Conservation (phyloP, 169 alveolate genomes). For the Ichthyophthirius multifiliis region DNA sequence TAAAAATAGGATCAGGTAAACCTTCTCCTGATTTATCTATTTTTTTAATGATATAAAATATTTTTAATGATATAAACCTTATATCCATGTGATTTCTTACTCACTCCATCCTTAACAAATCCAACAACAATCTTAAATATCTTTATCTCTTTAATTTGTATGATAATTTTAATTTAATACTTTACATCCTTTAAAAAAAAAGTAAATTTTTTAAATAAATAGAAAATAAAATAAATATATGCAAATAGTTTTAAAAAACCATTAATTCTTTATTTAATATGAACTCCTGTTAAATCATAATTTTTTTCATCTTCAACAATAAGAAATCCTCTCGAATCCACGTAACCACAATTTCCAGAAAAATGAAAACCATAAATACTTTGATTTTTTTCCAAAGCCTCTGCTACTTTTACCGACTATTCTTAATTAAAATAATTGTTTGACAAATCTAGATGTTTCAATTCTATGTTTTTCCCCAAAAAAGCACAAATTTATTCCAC, state of each 20-base stretch:
- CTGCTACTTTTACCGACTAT: slow-evolving; percentile 1
- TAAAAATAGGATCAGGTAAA: slow-evolving; percentile 23
- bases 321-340: background rate
- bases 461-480: background rate
- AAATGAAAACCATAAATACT: slow-evolving; percentile 41
- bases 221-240: background rate
- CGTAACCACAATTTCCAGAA: slow-evolving; percentile 31
- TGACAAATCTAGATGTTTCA: slow-evolving; percentile 30
- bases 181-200: background rate
- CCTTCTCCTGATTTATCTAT: slow-evolving; percentile 16
- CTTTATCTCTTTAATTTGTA: background rate
- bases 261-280: slow-evolving; percentile 12
- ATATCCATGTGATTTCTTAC: slow-evolving; percentile 11
- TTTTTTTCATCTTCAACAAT: background rate
- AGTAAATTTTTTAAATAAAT: background rate
- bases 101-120: slow-evolving; percentile 48
- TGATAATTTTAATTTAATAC: background rate
- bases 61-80: background rate
- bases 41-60: background rate
- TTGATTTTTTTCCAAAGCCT: slow-evolving; percentile 23
- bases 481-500: background rate
- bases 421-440: slow-evolving; percentile 20
- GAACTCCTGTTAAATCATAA: background rate
- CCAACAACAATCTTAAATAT: slow-evolving; percentile 35
- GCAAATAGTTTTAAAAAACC: background rate